Base-by-base conservation (phyloP, 495 filamentous ascomycete genomes). In the Penicillium diatomitis region DNA sequence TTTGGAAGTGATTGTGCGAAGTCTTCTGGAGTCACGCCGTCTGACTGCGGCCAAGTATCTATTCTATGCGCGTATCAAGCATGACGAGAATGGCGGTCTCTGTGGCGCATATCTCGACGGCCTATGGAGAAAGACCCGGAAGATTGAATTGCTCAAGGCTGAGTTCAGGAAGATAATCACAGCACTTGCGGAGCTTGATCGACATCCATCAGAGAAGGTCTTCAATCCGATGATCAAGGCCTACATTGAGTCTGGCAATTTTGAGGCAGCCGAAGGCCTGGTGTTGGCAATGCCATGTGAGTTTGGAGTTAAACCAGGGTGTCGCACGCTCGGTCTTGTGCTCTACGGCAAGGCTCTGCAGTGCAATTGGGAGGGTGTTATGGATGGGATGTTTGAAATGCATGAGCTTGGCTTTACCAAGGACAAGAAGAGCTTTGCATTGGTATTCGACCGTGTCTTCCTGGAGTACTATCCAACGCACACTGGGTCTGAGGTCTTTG, bases 301-400 rank as follows among this genome's bases (percentile, higher is more conserved):
- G 5, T 65, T 66, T 33, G 47, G 48, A 6, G 50, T 66, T 28
- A 54, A 64, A 3, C 65, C 63, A 44, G 62, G 56, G 36, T 69
- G 62, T 32, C 67, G 71, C 10, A 70, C 68, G 6, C 56, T 66
- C 32, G 71, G 71, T 6, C 50, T 73, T 38, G 50, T 74, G 20
- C 36, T 68, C 3, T 66, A 65, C 44, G 62, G 57, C 45, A 61
- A 58, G 49, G 71, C 71, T 31, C 51, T 70, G 12, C 28, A 27
- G n/a, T 68, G 65, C 34, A 63, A 74, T 49, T 74, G 71, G 71
- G 55, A 62, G n/a, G 63, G 57, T 4, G 71, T 74, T 11, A 54
- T 70, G 34, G 46, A 39, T 10, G 68, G 64, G 29, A 44, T 74
- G 32, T 50, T 55, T n/a, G 65, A 70, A 39, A 71, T 74, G 65